A percentile compares a stretch with the other conserved stretches of the same genome.
Evolutionary conservation across 2,329 filamentous ascomycete genomes (phyloP).

Genomic region (Madurella mycetomatis): DNA sequence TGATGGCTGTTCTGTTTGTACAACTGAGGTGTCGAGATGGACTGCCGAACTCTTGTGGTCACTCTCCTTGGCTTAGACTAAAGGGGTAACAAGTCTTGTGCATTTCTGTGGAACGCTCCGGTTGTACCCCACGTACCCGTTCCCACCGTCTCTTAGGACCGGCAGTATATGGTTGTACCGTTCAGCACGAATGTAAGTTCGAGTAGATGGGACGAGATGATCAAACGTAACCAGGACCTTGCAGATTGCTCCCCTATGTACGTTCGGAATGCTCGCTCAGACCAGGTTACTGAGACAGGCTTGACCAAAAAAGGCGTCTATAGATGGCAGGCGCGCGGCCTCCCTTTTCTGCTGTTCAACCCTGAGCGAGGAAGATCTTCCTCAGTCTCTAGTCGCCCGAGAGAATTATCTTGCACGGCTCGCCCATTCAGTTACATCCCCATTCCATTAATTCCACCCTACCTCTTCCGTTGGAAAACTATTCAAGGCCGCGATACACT

Average conservation of each 20-base stretch:
- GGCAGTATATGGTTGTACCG: no score
- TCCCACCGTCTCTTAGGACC: no score
- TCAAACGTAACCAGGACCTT: not conserved
- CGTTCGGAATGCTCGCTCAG: not conserved
- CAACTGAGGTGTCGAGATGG: not conserved
- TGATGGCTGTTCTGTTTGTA: not conserved
- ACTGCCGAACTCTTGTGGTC: no score
- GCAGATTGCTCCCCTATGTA: not conserved
- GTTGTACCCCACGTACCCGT: no score
- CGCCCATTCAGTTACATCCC: not conserved
- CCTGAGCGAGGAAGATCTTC: not conserved
- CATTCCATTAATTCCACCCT: not conserved
- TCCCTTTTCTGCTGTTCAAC: not conserved
- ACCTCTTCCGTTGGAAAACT: not conserved
- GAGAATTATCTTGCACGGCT: not conserved
- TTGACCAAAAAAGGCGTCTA: not conserved
- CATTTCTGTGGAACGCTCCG: no score
- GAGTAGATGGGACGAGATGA: not conserved
- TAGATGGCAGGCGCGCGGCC: not conserved
- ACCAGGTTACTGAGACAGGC: not conserved
- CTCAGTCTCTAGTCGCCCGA: not conserved
- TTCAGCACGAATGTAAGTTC: no score
- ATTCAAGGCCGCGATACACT: slow-evolving; percentile 3
- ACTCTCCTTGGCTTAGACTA: no score
- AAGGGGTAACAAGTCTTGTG: no score